A percentile compares a stretch with the other conserved stretches of the same genome.
phyloP scores from a whole-genome alignment of 75 land plant genomes.

The Pinus albicaulis region DNA sequence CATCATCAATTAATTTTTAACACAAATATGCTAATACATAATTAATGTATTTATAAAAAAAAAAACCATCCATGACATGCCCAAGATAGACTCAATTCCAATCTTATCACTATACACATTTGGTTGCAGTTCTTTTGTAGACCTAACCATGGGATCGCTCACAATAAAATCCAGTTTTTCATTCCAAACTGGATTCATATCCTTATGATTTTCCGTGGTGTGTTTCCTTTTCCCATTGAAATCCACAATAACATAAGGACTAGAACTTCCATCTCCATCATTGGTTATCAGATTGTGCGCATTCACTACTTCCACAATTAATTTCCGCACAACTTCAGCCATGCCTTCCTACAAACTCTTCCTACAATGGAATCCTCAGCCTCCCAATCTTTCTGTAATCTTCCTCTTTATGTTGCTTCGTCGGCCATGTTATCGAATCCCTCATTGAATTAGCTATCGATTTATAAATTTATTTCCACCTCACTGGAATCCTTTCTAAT shows the following conservation, averaged over 20 bases:
- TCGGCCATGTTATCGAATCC: no score
- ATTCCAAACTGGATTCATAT: constrained; percentile 80
- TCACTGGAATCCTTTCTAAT: no score
- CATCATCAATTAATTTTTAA: no score
- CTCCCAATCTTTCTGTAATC: no score
- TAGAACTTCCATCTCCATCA: constrained; percentile 78
- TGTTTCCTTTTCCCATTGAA: constrained; percentile 72
- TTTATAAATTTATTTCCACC: no score
- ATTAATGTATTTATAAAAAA: no score
- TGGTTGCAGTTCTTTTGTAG: constrained; percentile 50
- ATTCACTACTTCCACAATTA: constrained; percentile 61
- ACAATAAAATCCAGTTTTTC: constrained; percentile 74
- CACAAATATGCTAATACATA: no score
- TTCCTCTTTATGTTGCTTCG: no score
- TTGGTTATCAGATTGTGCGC: constrained; percentile 74
- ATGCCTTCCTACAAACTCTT: neutral
- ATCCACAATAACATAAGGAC: constrained; percentile 68
- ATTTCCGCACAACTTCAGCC: constrained; percentile 17
- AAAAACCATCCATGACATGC: no score
- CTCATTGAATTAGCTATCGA: no score
- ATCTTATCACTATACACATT: constrained; percentile 62
- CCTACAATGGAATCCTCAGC: neutral
- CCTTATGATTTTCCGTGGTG: constrained; percentile 40
- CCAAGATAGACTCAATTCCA: no score
- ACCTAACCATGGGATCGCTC: constrained; percentile 47